Percentiles rank a stretch among this genome's conserved stretches.
Evolutionary conservation across 108 stramenopile species (phyloP).

Genomic region (Parietichytrium sp.): DNA sequence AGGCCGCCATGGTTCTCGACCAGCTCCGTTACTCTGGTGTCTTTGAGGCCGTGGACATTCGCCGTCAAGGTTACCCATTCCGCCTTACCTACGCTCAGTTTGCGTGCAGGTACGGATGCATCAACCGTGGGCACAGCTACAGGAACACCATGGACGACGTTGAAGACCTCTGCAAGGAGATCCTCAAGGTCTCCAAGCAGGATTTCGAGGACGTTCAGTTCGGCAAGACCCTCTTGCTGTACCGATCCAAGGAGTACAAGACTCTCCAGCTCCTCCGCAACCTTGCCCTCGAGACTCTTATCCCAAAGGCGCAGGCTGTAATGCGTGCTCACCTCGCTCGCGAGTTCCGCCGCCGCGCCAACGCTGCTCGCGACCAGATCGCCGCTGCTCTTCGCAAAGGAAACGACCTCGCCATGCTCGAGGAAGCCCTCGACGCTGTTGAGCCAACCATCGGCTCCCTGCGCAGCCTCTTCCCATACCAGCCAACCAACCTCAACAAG

Average conservation of each 20-base stretch:
- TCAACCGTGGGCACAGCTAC: conserved; percentile 37
- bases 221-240: conserved; percentile 63
- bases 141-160: conserved; percentile 14
- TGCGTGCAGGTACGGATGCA: conserved; percentile 41
- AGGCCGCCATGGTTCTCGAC: conserved; percentile 55
- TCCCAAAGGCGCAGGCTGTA: conserved; percentile 53
- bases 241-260: conserved; percentile 59
- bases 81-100: conserved; percentile 40
- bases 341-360: conserved; percentile 34
- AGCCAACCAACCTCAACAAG: background rate
- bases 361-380: background rate
- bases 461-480: conserved; percentile 24
- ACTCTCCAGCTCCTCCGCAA: conserved; percentile 62
- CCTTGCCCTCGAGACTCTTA: conserved; percentile 54
- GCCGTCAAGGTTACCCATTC: conserved; percentile 50
- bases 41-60: conserved; percentile 49
- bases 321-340: conserved; percentile 32
- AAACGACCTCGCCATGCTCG: conserved; percentile 34
- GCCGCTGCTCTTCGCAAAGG: background rate
- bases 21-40: conserved; percentile 49
- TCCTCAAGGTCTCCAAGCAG: conserved; percentile 46
- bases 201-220: conserved; percentile 55
- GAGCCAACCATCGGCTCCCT: conserved; percentile 31
- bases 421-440: background rate
- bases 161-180: background rate